A percentile compares a stretch with the other conserved stretches of the same genome.
Conservation (phyloP, 257 asterid species). For the Solanum clarkiae region DNA sequence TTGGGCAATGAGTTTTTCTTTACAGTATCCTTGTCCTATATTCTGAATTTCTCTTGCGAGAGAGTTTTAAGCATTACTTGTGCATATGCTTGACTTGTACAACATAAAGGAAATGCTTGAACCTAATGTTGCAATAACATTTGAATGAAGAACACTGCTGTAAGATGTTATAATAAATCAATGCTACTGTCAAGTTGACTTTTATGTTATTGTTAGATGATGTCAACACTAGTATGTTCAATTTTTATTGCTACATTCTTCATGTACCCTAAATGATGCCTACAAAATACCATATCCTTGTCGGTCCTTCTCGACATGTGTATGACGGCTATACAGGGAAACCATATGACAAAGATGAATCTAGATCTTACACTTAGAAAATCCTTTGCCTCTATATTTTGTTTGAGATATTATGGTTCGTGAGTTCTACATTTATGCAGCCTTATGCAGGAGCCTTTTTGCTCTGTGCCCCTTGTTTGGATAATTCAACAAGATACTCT, state of each 20-base stretch:
- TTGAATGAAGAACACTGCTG: not conserved
- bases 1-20: not conserved
- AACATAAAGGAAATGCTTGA: not conserved
- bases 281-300: not conserved
- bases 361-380: not conserved
- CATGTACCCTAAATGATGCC: not conserved
- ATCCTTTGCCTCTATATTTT: not conserved
- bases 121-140: not conserved
- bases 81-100: not conserved
- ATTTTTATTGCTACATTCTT: not conserved
- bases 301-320: not conserved
- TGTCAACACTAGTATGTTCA: not conserved
- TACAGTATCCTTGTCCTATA: not conserved
- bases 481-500: slow-evolving; percentile 87
- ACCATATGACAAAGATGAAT: not conserved
- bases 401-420: slow-evolving; percentile 26
- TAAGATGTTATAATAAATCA: not conserved
- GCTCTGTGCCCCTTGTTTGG: slow-evolving; percentile 97
- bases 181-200: not conserved
- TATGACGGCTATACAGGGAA: not conserved
- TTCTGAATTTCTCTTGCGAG: not conserved
- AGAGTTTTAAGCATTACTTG: not conserved
- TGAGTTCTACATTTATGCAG: slow-evolving; percentile 90
- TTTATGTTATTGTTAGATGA: not conserved
- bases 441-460: slow-evolving; percentile 99